Percentiles rank a stretch among this genome's conserved stretches.
phyloP scores from a whole-genome alignment of 1,284 basidiomycete genomes.

The Ceraceosorus guamensis region DNA sequence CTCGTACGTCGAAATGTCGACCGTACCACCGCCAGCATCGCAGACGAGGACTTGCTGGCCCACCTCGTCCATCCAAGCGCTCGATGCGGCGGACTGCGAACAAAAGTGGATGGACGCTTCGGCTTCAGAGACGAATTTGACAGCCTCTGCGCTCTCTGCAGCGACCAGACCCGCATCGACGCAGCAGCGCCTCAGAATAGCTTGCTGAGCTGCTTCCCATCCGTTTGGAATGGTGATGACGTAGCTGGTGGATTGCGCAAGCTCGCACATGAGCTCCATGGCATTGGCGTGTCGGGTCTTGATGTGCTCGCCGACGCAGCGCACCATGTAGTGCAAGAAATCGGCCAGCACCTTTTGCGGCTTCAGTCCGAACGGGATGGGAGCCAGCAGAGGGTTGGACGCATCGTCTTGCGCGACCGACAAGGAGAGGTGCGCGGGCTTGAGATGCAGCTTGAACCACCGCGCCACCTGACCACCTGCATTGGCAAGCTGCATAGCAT shows the following conservation, averaged over 20 bases:
- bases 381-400: constrained; percentile 4
- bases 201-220: constrained; percentile 12
- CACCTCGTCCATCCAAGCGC: constrained; percentile 2
- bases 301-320: constrained; percentile 10
- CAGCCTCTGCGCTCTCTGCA: constrained; percentile 3
- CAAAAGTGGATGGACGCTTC: constrained; percentile 11
- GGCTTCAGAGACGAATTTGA: constrained; percentile 10
- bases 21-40: constrained; percentile 12
- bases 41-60: constrained; percentile 10
- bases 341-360: constrained; percentile 7
- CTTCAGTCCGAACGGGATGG: constrained; percentile 9
- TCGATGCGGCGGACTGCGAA: constrained; percentile 1
- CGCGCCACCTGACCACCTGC: constrained; percentile 7
- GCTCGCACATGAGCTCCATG: background rate
- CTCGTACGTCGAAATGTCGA: constrained; percentile 11
- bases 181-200: constrained; percentile 7
- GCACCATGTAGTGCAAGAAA: constrained; percentile 12
- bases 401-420: constrained; percentile 2
- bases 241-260: constrained; percentile 10
- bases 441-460: constrained; percentile 13
- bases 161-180: constrained; percentile 9
- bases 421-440: constrained; percentile 6
- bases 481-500: constrained; percentile 5
- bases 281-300: constrained; percentile 5
- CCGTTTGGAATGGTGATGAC: constrained; percentile 13